Evolutionary conservation across 2,329 filamentous ascomycete species (phyloP), one percentile per base, ranked within the genome.

Genomic region (Aspergillus versicolor): DNA sequence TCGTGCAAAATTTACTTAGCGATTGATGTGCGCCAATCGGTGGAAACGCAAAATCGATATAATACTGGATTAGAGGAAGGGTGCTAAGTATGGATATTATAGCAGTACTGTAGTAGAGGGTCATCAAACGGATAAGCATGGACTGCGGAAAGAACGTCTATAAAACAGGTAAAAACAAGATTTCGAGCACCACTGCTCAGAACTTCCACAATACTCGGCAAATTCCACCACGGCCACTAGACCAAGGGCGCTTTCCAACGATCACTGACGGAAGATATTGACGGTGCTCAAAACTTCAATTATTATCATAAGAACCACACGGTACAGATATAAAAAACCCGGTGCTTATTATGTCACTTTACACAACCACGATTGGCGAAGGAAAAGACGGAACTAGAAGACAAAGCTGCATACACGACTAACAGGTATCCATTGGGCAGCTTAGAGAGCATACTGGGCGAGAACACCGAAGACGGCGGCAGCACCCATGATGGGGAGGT

Each of bases 391-490:
- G 60, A 61, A 71, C 66, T 50, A 56, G 42, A 63, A 61, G 56
- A 65, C 66, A 62, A 63, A 68, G 70, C 67, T 46, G 53, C 51
- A 58, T 56, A 63, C 49, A 48, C 54, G 68, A 74, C 73, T 50
- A 56, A 57, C 55, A 61, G 52, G 45, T 60, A 61, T 61, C 55
- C 66, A 69, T 65, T 30, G 57, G 64, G 63, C 67, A 66, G 63
- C 70, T 76, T 79, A 82, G 72, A 81, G 69, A 66, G 73, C 68
- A 59, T 79, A 72, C 65, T 76, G 73, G 62, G 79, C 64, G 43
- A 81, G 63, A 65, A 74, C 74, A 65, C 77, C 77, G 62, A 81
- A 68, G 54, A 77, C 9, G 51, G 78, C 75, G 37, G 77, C 75
- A 51, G 76, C 50, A 63, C 77, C 78, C 52, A 78, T 67, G 9